Evolutionary conservation across 331 rosid species (phyloP).

Genomic region (Malus hybrid): DNA sequence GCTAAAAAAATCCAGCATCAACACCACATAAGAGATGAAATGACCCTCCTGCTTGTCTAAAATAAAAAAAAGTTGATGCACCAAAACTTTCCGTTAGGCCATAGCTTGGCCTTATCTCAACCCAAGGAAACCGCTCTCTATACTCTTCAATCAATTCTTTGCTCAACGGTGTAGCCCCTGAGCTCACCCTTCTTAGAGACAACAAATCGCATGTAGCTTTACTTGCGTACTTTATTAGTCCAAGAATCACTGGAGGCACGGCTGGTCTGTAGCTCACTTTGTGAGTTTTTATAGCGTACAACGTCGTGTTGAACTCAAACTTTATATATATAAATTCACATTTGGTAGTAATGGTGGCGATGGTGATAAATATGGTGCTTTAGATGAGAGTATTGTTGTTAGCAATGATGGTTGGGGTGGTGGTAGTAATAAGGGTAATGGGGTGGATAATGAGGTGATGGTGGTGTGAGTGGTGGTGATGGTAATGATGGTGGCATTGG

Average conservation of each 20-base stretch:
- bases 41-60: constrained; percentile 37
- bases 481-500: too few species aligned
- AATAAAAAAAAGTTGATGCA: constrained; percentile 30
- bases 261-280: constrained; percentile 55
- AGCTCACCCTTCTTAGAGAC: constrained; percentile 47
- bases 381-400: too few species aligned
- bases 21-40: constrained; percentile 43
- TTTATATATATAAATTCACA: too few species aligned
- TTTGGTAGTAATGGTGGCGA: too few species aligned
- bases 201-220: constrained; percentile 35
- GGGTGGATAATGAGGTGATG: too few species aligned
- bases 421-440: too few species aligned
- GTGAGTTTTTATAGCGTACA: constrained; percentile 46
- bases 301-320: constrained; percentile 49
- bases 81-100: constrained; percentile 75
- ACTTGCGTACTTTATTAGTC: constrained; percentile 46
- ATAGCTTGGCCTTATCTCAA: constrained; percentile 67
- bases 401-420: too few species aligned
- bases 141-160: constrained; percentile 50
- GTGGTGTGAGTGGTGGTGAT: too few species aligned
- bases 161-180: constrained; percentile 84
- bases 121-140: constrained; percentile 64
- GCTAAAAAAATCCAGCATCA: constrained; percentile 51
- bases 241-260: constrained; percentile 76
- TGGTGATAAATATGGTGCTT: too few species aligned